A percentile compares a stretch with the other conserved stretches of the same genome.
Evolutionary conservation across 805 yeast species (phyloP).

Genomic region (Cyberlindnera galapagoensis): DNA sequence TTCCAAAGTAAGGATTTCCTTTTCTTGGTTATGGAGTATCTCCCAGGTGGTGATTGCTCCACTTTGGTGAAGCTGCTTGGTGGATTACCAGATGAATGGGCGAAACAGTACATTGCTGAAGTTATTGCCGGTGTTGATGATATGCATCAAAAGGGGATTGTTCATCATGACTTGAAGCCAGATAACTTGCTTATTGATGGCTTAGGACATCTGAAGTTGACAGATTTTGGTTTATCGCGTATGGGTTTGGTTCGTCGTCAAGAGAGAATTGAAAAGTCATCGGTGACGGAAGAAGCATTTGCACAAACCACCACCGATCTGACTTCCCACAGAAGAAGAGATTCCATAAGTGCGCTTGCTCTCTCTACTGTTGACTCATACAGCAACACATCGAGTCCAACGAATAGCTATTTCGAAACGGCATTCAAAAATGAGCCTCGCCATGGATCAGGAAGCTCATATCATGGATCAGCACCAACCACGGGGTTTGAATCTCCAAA

Average conservation of each 20-base stretch:
- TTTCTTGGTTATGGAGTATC: conserved; percentile 92
- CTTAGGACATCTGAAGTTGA: conserved; percentile 82
- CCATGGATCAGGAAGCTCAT: conserved; percentile 5
- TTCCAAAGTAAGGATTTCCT: conserved; percentile 85
- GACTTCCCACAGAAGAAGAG: conserved; percentile 13
- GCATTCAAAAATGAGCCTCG: conserved; percentile 15
- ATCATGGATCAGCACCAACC: conserved; percentile 1
- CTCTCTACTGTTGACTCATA: conserved; percentile 13
- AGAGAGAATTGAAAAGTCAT: conserved; percentile 24
- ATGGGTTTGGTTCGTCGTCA: conserved; percentile 87
- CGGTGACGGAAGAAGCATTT: conserved; percentile 20
- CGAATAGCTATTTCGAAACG: conserved; percentile 25
- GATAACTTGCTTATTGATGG: conserved; percentile 85
- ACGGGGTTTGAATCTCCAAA: conserved; percentile 37
- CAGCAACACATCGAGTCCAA: conserved; percentile 24
- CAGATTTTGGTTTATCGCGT: conserved; percentile 91
- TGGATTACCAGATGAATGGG: conserved; percentile 80
- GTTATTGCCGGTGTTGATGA: conserved; percentile 87
- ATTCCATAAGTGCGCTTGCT: conserved; percentile 18
- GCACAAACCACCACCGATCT: conserved; percentile 12
- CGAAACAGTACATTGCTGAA: conserved; percentile 79
- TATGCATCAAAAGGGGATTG: conserved; percentile 80
- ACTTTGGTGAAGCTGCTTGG: conserved; percentile 79
- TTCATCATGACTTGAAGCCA: conserved; percentile 94
- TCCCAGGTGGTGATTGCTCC: conserved; percentile 95